Evolutionary conservation across 1,284 basidiomycete species (phyloP).

Genomic region (Leccinum fuscescens): DNA sequence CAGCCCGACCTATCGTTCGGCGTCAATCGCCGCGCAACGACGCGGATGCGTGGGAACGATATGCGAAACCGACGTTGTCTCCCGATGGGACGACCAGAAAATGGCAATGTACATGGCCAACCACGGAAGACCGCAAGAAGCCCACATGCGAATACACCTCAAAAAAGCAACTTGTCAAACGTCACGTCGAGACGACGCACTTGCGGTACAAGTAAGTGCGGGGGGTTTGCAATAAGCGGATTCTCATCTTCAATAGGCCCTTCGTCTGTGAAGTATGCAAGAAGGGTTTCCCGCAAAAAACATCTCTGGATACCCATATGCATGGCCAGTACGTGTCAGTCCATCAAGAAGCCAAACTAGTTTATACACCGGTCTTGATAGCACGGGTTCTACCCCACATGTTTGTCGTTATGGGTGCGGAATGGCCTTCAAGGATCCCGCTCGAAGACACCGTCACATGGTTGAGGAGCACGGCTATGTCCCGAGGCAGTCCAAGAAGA

Average conservation of each 20-base stretch:
- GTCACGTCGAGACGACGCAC: constrained; percentile 65
- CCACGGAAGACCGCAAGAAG: constrained; percentile 35
- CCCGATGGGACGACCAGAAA: constrained; percentile 36
- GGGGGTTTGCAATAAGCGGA: constrained; percentile 7
- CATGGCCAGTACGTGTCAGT: constrained; percentile 53
- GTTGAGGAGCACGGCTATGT: constrained; percentile 51
- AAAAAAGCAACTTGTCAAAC: constrained; percentile 66
- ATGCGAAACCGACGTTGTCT: constrained; percentile 36
- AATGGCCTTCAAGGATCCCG: constrained; percentile 59
- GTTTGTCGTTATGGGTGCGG: constrained; percentile 53
- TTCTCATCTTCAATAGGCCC: constrained; percentile 38
- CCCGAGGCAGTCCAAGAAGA: constrained; percentile 47
- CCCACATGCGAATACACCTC: constrained; percentile 49
- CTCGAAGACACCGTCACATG: constrained; percentile 60
- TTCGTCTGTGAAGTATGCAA: constrained; percentile 55
- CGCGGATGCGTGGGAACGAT: constrained; percentile 32
- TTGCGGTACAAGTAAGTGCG: constrained; percentile 54
- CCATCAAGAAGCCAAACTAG: constrained; percentile 4
- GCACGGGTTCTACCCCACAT: constrained; percentile 56
- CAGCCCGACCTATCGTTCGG: constrained; percentile 16
- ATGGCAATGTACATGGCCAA: constrained; percentile 37
- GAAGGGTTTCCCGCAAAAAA: constrained; percentile 59
- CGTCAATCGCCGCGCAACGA: constrained; percentile 33
- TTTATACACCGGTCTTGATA: constrained; percentile 26
- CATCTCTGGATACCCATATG: constrained; percentile 57